Base-by-base conservation (phyloP, 176 grass and related monocot species). In the Aegilops umbellulata region DNA sequence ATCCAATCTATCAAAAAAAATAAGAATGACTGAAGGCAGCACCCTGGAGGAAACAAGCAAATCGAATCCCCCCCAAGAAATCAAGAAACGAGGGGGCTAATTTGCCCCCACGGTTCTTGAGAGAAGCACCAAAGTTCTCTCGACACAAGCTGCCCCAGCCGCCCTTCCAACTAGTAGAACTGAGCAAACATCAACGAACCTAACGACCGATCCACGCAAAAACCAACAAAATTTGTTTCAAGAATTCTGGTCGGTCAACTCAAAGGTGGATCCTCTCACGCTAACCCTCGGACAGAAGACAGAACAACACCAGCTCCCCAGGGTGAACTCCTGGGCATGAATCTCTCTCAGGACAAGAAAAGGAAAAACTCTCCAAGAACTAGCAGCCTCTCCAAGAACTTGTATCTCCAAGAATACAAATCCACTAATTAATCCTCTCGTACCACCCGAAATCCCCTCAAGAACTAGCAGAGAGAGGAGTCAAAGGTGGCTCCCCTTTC, bases 11-110 rank as follows among this genome's bases (percentile, higher is more conserved):
- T 60, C 20, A 53, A 29, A 51, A 79, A 65, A 65, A 80, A 80
- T 3, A 58, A 60, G 30, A 53, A 65, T 68, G 80, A 84, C 65
- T 87, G 75, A 84, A 84, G 35, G 67, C 31, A 83, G 89, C 74
- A 80, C 57, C 51, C 46, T n/a, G 29, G 32, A 51, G 0, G 13
- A 78, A 78, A 77, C 42, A 55, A 78, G 44, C 73, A 85, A 53
- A 85, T 19, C 83, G 32, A 42, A 83, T 79, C 66, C 74, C 60
- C 57, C 15, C 57, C 55, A 58, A 73, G 4, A 74, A 79, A 83
- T 70, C 64, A 82, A 86, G 16, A 82, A 76, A 15, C 32, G 17
- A 74, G 60, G 76, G 30, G 22, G 20, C 41, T 36, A 60, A 31
- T 79, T 83, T 80, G 25, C 12, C 60, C 29, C 44, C 20, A 12